Conservation (phyloP, 2,329 filamentous ascomycete species). For the Fragosphaeria purpurea region DNA sequence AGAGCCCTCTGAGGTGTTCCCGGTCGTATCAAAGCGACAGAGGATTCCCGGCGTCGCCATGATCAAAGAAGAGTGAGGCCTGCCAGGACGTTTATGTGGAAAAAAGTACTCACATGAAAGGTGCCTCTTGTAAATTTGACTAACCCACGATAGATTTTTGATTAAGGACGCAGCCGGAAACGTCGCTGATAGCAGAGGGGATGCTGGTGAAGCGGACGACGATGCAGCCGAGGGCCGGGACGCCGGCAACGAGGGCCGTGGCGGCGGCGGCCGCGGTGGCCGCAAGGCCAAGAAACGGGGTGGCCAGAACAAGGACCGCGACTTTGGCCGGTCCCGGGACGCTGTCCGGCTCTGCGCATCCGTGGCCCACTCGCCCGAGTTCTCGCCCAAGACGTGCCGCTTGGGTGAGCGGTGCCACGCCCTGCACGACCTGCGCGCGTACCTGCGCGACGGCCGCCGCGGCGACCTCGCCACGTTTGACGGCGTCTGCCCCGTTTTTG, state of each 20-base stretch:
- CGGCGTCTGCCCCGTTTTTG: constrained; percentile 74
- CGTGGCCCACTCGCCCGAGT: constrained; percentile 62
- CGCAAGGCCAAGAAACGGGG: constrained; percentile 29
- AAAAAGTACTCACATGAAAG: neutral
- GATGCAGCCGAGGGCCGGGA: constrained; percentile 38
- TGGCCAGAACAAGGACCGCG: constrained; percentile 75
- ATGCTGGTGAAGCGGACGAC: constrained; percentile 28
- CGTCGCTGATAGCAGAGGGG: constrained; percentile 1
- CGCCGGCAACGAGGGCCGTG: constrained; percentile 14
- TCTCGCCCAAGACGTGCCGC: constrained; percentile 66
- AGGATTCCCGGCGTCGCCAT: constrained; percentile 51
- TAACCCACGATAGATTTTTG: constrained; percentile 27
- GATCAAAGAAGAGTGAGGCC: constrained; percentile 60
- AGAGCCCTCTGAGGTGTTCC: neutral
- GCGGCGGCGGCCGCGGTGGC: constrained; percentile 5
- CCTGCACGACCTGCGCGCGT: constrained; percentile 76
- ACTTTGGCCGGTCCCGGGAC: constrained; percentile 73
- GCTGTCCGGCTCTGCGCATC: constrained; percentile 68
- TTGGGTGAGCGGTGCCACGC: constrained; percentile 75
- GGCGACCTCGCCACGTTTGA: constrained; percentile 67
- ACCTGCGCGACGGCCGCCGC: constrained; percentile 72
- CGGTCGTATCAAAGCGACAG: constrained; percentile 16
- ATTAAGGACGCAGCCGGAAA: constrained; percentile 15
- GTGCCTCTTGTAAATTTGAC: too few relatives aligned
- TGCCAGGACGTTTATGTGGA: neutral